Evolutionary conservation across 176 grass and related monocot species (phyloP), one percentile per base, ranked within the genome.

Genomic region (Zea luxurians): DNA sequence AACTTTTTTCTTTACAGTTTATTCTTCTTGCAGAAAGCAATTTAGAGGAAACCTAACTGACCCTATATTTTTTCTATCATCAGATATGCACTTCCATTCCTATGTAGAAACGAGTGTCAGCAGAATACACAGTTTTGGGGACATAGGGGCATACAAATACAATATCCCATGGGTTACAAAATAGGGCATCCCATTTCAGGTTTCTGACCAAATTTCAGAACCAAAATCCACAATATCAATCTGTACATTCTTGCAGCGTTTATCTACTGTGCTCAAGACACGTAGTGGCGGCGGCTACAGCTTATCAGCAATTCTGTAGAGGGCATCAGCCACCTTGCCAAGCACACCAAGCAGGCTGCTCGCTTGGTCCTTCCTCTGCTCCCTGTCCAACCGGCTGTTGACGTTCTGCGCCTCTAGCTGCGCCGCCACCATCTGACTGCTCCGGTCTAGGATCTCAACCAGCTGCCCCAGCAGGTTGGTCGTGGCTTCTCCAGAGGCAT

Each of bases 261-360:
- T 81, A 82, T 73, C 85, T 85, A 71, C 87, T 59, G 68, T 61
- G 49, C 65, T 77, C 66, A 66, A 53, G 71, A 72, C 38, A 37
- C 60, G 64, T 43, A 85, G 21, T 11, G 61, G 78, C 4, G 61
- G 78, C 4, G 18, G 18, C 86, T 99, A 99, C 65, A 99, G 71
- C 80, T 96, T 96, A 65, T 99, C 96, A 78, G 96, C 92, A 74
- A 99, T 99, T 88, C 79, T 99, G 80, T 85, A 75, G 34, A 95
- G 92, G n/a, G 88, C 90, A 86, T 99, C 96, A 78, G 96, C 92
- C 55, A 99, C 86, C 77, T 89, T 95, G 69, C 87, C 83, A 65
- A 99, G 86, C 60, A 93, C 86, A 83, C 81, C 82, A 44, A 99
- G 84, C 75, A 99, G 81, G 88, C 84, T 84, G 53, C 77, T 77